Percentiles rank a stretch among this genome's conserved stretches.
Conservation (phyloP, 2,329 filamentous ascomycete species). For the Aspergillus melleus region DNA sequence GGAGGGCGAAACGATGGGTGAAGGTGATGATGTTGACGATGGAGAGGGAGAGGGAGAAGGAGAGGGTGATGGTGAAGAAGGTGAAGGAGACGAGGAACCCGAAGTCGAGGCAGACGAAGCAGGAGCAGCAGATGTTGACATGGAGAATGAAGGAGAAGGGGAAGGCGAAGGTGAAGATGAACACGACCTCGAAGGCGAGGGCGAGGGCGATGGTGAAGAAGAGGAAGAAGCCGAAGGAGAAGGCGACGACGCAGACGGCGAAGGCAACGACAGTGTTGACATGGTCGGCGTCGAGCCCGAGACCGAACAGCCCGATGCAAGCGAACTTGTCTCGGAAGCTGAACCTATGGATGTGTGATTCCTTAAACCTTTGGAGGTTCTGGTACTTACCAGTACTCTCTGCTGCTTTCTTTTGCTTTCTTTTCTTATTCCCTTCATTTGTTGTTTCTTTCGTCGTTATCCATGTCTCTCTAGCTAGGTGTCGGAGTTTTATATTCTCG, state of each 20-base stretch:
- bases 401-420: background rate
- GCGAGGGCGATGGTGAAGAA: conserved; percentile 10
- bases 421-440: background rate
- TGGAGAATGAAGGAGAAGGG: conserved; percentile 11
- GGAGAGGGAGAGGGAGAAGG: conserved; percentile 12
- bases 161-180: conserved; percentile 17
- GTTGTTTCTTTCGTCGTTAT: background rate
- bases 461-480: background rate
- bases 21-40: conserved; percentile 14
- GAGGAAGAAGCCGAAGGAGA: conserved; percentile 14
- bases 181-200: conserved; percentile 2
- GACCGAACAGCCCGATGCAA: conserved; percentile 10
- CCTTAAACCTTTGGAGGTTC: background rate
- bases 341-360: background rate
- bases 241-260: conserved; percentile 16
- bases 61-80: conserved; percentile 15
- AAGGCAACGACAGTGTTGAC: conserved; percentile 10
- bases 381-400: too few relatives aligned
- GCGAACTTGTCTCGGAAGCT: background rate
- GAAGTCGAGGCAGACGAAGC: conserved; percentile 17
- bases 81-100: conserved; percentile 8
- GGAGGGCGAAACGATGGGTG: conserved; percentile 12
- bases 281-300: conserved; percentile 17
- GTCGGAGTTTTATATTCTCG: background rate
- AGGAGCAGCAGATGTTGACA: conserved; percentile 14